These are phyloP conservation scores for Fusarium musae DNA, from an alignment of 2,329 filamentous ascomycete genomes.

Conservation along the genomic window DNA sequence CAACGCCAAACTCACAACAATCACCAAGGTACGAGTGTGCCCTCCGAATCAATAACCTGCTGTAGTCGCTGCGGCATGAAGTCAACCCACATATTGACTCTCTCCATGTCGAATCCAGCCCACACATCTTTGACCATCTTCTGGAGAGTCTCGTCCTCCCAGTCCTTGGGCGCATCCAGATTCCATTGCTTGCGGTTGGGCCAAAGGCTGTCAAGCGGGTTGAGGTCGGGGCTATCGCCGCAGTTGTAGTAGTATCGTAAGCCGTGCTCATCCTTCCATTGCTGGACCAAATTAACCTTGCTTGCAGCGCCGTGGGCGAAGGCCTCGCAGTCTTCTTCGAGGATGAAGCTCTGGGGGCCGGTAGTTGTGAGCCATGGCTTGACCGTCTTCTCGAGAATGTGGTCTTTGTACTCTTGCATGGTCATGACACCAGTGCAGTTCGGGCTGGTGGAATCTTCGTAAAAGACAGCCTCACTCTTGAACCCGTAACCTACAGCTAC, in stretches of 20 bases:
- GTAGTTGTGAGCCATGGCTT: conserved; percentile 47
- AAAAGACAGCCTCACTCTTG: conserved; percentile 53
- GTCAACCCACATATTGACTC: conserved; percentile 52
- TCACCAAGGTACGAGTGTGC: conserved; percentile 50
- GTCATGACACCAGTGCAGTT: conserved; percentile 48
- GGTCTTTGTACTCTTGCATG: conserved; percentile 51
- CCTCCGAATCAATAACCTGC: conserved; percentile 48
- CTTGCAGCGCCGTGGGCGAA: conserved; percentile 51
- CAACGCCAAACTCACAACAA: conserved; percentile 15
- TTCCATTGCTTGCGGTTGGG: conserved; percentile 51
- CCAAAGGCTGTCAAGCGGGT: conserved; percentile 51
- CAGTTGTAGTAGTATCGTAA: conserved; percentile 51
- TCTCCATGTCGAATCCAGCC: conserved; percentile 45
- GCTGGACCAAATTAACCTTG: conserved; percentile 50
- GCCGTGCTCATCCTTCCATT: conserved; percentile 51
- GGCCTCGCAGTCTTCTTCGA: conserved; percentile 51
- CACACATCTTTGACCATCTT: conserved; percentile 48
- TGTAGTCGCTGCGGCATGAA: conserved; percentile 50
- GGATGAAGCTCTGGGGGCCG: conserved; percentile 43
- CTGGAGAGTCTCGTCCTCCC: conserved; percentile 49
- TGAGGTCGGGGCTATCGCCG: conserved; percentile 52
- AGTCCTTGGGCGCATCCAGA: conserved; percentile 43
- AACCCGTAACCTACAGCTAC: conserved; percentile 50
- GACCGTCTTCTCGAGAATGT: conserved; percentile 49
- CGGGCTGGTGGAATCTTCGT: conserved; percentile 50